Base-by-base conservation (phyloP, 1,139 yeast species). In the Wickerhamiella pararugosa region DNA sequence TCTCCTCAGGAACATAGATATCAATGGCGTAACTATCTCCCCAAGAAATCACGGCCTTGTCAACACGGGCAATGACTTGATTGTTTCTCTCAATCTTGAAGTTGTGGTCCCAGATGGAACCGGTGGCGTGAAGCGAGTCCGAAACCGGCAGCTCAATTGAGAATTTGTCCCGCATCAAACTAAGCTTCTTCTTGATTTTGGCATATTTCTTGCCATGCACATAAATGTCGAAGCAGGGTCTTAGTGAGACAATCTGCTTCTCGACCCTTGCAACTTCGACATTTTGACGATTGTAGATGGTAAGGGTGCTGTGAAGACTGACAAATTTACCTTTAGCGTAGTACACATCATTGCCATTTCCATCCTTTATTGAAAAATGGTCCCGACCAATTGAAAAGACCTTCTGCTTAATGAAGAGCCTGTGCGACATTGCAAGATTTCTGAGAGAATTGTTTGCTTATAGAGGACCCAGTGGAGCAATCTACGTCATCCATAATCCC, bases 51-150 rank as follows among this genome's bases (percentile, higher is more conserved):
- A 36, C 32, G 1, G 36, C 7, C 41, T 38, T 38, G 6, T 25
- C 9, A 8, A 38, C 41, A 29, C 33, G 36, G 25, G 33, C 41
- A 6, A 38, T 28, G 7, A 36, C 15, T 9, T 27, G 2, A 3
- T 33, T 25, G 21, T 28, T 36, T n/a, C 34, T 33, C 33, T 38
- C 33, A 25, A 38, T 29, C n/a, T 30, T 38, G 25, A 38, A 38
- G 25, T 32, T 38, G 41, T 38, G 41, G 29, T 38, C 41, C 32
- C 32, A 38, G 25, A 38, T 11, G n/a, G 41, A 38, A 25, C 41
- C 41, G 5, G 33, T 25, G n/a, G 29, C 41, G 6, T 11, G 28
- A 6, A 38, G 11, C 7, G 41, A 32, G n/a, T 32, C 36, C 36
- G 28, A 9, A 15, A 15, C 21, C 15, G 32, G 33, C 4, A 38